Conservation (phyloP, 345 rosid genomes). For the Populus deltoides region DNA sequence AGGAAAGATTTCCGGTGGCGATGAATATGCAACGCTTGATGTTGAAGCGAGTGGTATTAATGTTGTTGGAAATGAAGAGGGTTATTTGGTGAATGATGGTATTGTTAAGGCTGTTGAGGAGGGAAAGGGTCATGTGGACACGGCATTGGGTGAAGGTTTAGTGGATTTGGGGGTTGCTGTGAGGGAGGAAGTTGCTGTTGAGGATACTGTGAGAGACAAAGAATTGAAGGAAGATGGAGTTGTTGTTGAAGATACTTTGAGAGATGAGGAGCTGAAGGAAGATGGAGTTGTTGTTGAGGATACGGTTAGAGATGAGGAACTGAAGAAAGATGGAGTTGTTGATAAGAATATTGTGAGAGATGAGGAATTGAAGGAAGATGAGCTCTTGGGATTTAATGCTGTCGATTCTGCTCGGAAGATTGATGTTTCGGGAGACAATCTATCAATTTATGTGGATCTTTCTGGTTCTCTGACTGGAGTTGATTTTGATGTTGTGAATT, state of each 20-base stretch:
- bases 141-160: not conserved
- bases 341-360: conserved; percentile 18
- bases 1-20: conserved; percentile 11
- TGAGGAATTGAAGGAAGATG: conserved; percentile 32
- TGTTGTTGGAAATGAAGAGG: conserved; percentile 16
- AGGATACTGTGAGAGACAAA: conserved; percentile 15
- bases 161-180: not conserved
- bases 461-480: conserved; percentile 32
- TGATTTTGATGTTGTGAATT: conserved; percentile 11
- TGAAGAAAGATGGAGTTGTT: conserved; percentile 8
- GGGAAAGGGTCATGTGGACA: not conserved
- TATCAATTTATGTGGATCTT: conserved; percentile 73
- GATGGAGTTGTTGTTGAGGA: conserved; percentile 25
- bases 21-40: conserved; percentile 8
- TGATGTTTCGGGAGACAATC: conserved; percentile 48
- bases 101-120: conserved; percentile 6
- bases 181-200: conserved; percentile 20
- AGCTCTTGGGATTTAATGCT: conserved; percentile 13
- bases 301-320: conserved; percentile 6
- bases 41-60: conserved; percentile 17
- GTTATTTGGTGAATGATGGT: conserved; percentile 16
- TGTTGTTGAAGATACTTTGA: not conserved
- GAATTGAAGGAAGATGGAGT: not conserved
- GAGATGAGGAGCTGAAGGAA: conserved; percentile 27
- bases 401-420: conserved; percentile 39